Evolutionary conservation across 805 yeast genomes (phyloP), one percentile per base, ranked within the genome.

Genomic region (Candida boleticola): DNA sequence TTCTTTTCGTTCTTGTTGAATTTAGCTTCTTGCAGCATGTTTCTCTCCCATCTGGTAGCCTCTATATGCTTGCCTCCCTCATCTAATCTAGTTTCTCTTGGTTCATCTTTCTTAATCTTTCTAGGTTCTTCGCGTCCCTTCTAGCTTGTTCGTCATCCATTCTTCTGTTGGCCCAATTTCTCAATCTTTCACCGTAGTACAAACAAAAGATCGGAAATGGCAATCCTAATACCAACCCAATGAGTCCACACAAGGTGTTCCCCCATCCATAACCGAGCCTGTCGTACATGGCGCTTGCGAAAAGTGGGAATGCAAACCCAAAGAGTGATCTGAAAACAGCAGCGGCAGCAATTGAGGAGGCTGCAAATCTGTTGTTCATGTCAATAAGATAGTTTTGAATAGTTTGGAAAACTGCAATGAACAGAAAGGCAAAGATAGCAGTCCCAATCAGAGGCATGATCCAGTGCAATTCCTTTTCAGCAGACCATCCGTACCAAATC

Each of bases 401-500:
- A n/a, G 80, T 70, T 50, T 80, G 85, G 62, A 84, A 84, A n/a
- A 80, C 80, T 3, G 81, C 76, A 43, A 80, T 74, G 31, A 82
- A 59, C 1, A 80, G 79, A 52, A 76, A 73, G 2, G 83, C 82
- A 56, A 81, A 82, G 19, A 84, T 62, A 3, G 66, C 74, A 14
- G 80, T 70, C 2, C 89, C 90, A 23, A 83, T 64, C 23, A 68
- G 64, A 0, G 87, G 85, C 70, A 81, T 76, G 31, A 83, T 71
- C 83, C 85, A 83, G 40, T 71, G 79, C 34, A 79, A 53, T 23
- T 73, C 55, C 25, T 73, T 65, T 52, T 80, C 65, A 1, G 85
- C 82, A 26, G 82, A 73, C 89, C 89, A 83, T 13, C 89, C 89
- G 52, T 79, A 82, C 79, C 86, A 79, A 45, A 83, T 64, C 32